Base-by-base conservation (phyloP, 306 rosid species). In the Alnus glutinosa region DNA sequence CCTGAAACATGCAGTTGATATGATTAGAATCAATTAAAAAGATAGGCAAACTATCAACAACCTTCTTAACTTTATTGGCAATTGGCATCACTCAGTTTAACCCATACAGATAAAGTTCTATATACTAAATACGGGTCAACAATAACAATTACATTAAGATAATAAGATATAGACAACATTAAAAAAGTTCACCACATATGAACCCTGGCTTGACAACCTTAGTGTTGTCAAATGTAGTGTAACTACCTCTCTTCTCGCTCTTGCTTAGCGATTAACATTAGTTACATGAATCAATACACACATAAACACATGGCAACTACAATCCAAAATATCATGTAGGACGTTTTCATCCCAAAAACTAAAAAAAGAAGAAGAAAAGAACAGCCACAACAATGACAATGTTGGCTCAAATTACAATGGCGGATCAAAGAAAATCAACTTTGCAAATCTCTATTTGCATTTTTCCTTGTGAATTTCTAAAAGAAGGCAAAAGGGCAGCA, bases 1-100 rank as follows among this genome's bases (percentile, higher is more conserved):
- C 97, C 98, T 94, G 83, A 78, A 77, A 79, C 72, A 55, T 30
- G 62, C 70, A 83, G 80, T 55, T 67, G 48, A 49, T 75, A 52
- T 70, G 32, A 83, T 55, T 23, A 51, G 75, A 64, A 62, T 55
- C 32, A 77, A 39, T 55, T 71, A 30, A 44, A 77, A 71, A 23
- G 30, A 71, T 23, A 57, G 63, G 15, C 46, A 23, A 74, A 37
- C 46, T 42, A 42, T 42, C 46, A 42, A 42, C 46, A 23, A 23
- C 28, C 28, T 23, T 23, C 28, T 23, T 23, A 23, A 23, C 28
- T 23, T 23, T 23, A 23, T 23, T 23, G 28, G 28, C 28, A 23
- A 23, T 23, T 23, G 28, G 28, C 28, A 23, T 23, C 28, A 23
- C 28, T 23, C 28, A 23, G 28, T 23, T 23, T 23, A 23, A 23